Conservation (phyloP, 2,329 filamentous ascomycete genomes). For the Aspergillus pseudoglaucus region DNA sequence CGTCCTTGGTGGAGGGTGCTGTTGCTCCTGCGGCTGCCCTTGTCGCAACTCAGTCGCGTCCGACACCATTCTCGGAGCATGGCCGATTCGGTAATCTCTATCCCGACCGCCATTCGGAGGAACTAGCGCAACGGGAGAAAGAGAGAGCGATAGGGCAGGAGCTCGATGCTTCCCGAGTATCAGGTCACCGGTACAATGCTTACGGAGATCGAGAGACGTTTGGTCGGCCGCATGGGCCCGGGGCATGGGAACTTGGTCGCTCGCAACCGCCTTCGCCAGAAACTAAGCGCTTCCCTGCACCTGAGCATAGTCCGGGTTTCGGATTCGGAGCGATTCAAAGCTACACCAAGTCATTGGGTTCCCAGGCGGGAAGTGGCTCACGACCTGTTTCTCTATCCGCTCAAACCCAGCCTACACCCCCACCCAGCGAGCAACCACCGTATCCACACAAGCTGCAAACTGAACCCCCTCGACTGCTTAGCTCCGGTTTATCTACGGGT, state of each 20-base stretch:
- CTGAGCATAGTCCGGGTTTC: slow-evolving; percentile 26
- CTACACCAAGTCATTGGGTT: slow-evolving; percentile 37
- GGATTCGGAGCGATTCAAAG: slow-evolving; percentile 37
- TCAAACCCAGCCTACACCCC: slow-evolving; percentile 28
- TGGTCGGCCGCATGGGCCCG: slow-evolving; percentile 19
- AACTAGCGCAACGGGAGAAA: slow-evolving; percentile 29
- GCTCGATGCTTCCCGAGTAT: slow-evolving; percentile 20
- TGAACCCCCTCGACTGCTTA: slow-evolving; percentile 26
- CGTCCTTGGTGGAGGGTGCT: slow-evolving; percentile 17
- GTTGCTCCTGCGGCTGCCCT: slow-evolving; percentile 3
- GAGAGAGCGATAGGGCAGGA: slow-evolving; percentile 25
- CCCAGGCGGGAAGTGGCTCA: slow-evolving; percentile 26
- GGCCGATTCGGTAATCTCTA: slow-evolving; percentile 27
- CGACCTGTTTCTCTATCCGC: slow-evolving; percentile 27
- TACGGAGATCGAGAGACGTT: slow-evolving; percentile 29
- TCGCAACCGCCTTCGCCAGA: slow-evolving; percentile 36
- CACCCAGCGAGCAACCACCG: slow-evolving; percentile 26
- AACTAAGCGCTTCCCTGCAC: slow-evolving; percentile 26
- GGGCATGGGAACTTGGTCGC: slow-evolving; percentile 30
- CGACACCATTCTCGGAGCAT: slow-evolving; percentile 26
- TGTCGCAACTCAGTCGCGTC: slow-evolving; percentile 17
- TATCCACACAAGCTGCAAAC: slow-evolving; percentile 27
- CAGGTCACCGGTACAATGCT: slow-evolving; percentile 24
- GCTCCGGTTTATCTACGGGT: slow-evolving; percentile 26
- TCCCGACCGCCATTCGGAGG: slow-evolving; percentile 30